Percentiles rank a stretch among this genome's conserved stretches.
These are phyloP conservation scores for Blastobotrys serpentis DNA, from an alignment of 1,139 yeast genomes.

Conservation along the genomic window DNA sequence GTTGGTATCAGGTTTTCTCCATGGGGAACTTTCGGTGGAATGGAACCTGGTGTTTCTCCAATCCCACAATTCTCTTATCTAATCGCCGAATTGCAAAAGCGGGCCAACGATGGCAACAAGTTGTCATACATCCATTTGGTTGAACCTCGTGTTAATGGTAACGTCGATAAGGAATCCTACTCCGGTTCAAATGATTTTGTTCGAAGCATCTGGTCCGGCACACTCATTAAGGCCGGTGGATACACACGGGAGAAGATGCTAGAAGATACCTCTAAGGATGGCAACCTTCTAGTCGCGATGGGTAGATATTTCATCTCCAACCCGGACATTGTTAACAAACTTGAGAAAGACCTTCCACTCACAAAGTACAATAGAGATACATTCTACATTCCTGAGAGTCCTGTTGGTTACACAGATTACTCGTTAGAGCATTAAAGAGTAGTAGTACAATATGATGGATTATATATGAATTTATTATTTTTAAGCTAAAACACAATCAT, in stretches of 20 bases:
- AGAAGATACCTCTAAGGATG: conserved; percentile 25
- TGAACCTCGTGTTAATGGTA: conserved; percentile 40
- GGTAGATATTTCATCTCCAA: conserved; percentile 50
- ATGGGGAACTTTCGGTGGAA: conserved; percentile 40
- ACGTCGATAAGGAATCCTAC: background rate
- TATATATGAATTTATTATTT: no score
- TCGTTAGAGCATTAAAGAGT: no score
- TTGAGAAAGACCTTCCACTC: conserved; percentile 38
- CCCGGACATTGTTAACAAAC: conserved; percentile 48
- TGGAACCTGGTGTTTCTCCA: conserved; percentile 36
- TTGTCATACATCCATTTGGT: conserved; percentile 53
- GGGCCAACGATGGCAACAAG: conserved; percentile 30
- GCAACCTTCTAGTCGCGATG: conserved; percentile 45
- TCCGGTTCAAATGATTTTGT: conserved; percentile 21
- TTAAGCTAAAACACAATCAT: no score
- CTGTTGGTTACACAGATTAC: conserved; percentile 40
- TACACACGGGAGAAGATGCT: background rate
- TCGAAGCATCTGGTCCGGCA: conserved; percentile 41
- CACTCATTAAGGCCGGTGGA: conserved; percentile 41
- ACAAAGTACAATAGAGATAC: conserved; percentile 37
- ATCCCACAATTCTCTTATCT: conserved; percentile 34
- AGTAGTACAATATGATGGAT: no score
- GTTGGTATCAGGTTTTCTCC: conserved; percentile 64
- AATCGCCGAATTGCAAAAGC: conserved; percentile 32
- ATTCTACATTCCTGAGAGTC: conserved; percentile 36